Conservation (phyloP, 1,139 yeast species). For the Blastobotrys elegans region DNA sequence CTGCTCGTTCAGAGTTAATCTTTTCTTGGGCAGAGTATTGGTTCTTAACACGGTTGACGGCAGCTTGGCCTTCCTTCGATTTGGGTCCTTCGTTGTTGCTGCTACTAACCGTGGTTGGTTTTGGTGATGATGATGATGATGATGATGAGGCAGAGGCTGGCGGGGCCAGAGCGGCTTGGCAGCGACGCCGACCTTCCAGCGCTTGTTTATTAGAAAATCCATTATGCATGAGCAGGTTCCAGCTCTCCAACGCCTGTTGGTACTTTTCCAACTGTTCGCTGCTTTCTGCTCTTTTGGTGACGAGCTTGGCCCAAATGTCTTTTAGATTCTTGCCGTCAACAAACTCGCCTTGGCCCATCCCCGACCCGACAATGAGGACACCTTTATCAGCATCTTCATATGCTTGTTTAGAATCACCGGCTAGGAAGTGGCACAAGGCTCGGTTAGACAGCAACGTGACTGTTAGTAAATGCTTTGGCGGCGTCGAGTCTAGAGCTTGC, state of each 20-base stretch:
- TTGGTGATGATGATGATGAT: constrained; percentile 7
- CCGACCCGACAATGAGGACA: constrained; percentile 48
- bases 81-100: constrained; percentile 23
- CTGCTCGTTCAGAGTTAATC: constrained; percentile 52
- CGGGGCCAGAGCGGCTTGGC: constrained; percentile 49
- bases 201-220: constrained; percentile 62
- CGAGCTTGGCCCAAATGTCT: constrained; percentile 69
- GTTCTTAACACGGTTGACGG: constrained; percentile 44
- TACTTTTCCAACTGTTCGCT: constrained; percentile 72
- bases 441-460: constrained; percentile 73
- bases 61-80: constrained; percentile 38
- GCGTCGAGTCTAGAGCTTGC: constrained; percentile 57
- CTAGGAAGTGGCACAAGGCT: constrained; percentile 60
- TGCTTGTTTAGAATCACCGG: constrained; percentile 70
- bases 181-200: constrained; percentile 80
- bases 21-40: constrained; percentile 46
- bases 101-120: too few relatives aligned
- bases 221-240: constrained; percentile 56
- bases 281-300: constrained; percentile 73
- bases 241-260: constrained; percentile 55
- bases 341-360: constrained; percentile 34
- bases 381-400: constrained; percentile 53
- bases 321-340: constrained; percentile 54
- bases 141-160: constrained; percentile 18
- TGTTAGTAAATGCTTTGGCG: constrained; percentile 59